These are phyloP conservation scores for Lentinula detonsa DNA, from an alignment of 768 basidiomycete genomes.

Conservation along the genomic window DNA sequence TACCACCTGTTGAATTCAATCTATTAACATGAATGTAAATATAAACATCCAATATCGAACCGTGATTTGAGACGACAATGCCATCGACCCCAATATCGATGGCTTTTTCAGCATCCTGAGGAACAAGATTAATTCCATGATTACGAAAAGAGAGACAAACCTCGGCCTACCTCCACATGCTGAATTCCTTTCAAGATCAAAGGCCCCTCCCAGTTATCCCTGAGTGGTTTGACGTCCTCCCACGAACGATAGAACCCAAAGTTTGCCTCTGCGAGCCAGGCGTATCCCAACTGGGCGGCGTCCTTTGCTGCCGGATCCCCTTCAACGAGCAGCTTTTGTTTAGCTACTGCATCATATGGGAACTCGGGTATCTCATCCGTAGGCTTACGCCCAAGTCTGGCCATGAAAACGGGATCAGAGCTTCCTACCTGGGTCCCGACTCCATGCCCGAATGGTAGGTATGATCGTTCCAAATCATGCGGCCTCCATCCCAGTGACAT, in stretches of 20 bases:
- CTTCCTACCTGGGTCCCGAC: conserved; percentile 60
- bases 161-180: conserved; percentile 40
- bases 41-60: conserved; percentile 22
- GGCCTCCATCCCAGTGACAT: conserved; percentile 72
- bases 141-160: not conserved
- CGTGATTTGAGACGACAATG: conserved; percentile 79
- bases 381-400: conserved; percentile 40
- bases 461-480: conserved; percentile 60
- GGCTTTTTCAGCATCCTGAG: conserved; percentile 62
- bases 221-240: conserved; percentile 65
- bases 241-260: conserved; percentile 61
- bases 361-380: conserved; percentile 34
- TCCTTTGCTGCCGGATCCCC: conserved; percentile 44
- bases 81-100: conserved; percentile 61
- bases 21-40: not conserved
- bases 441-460: conserved; percentile 63
- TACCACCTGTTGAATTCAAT: conserved; percentile 40
- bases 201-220: conserved; percentile 73
- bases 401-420: conserved; percentile 80
- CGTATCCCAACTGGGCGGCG: conserved; percentile 42
- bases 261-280: conserved; percentile 59
- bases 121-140: not conserved
- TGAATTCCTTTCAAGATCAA: conserved; percentile 78
- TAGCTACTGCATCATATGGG: conserved; percentile 50
- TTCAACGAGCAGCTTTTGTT: conserved; percentile 31